phyloP scores from a whole-genome alignment of 176 grass and related monocot species.

The Phoenix roebelenii region DNA sequence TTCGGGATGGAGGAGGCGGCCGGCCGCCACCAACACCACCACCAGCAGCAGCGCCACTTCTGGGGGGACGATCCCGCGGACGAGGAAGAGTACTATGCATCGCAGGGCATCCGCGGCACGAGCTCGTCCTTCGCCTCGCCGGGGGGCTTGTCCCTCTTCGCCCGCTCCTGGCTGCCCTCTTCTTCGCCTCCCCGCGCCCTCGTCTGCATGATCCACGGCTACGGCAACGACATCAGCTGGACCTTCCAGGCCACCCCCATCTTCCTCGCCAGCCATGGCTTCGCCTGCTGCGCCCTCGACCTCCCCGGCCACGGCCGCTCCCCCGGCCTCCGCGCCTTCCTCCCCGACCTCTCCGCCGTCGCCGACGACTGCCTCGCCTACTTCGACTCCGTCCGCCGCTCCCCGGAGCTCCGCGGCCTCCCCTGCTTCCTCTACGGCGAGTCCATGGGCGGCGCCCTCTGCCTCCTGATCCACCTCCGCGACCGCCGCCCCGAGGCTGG shows the following conservation, averaged over 20 bases:
- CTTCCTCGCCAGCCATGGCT: conserved; percentile 72
- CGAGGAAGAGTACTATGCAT: conserved; percentile 63
- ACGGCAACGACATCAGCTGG: conserved; percentile 93
- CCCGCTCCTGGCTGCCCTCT: conserved; percentile 46
- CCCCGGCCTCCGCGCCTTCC: conserved; percentile 60
- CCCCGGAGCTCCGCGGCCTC: conserved; percentile 24
- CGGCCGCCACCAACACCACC: too few relatives aligned
- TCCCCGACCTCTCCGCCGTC: conserved; percentile 50
- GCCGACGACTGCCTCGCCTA: conserved; percentile 48
- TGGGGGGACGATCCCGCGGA: conserved; percentile 24
- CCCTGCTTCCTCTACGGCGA: conserved; percentile 74
- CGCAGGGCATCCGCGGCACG: conserved; percentile 40
- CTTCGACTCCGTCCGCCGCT: conserved; percentile 41
- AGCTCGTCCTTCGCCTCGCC: conserved; percentile 40
- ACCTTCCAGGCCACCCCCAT: conserved; percentile 70
- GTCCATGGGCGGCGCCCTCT: conserved; percentile 84
- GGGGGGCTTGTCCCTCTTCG: conserved; percentile 42
- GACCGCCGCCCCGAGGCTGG: conserved; percentile 19
- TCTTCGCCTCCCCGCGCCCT: conserved; percentile 32
- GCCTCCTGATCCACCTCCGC: conserved; percentile 71
- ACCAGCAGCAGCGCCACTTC: neutral
- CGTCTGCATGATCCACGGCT: conserved; percentile 88
- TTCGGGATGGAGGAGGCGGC: too few relatives aligned
- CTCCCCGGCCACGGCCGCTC: conserved; percentile 85
- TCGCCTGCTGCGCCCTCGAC: conserved; percentile 77